Base-by-base conservation (phyloP, 2,329 filamentous ascomycete genomes). In the Claviceps arundinis region DNA sequence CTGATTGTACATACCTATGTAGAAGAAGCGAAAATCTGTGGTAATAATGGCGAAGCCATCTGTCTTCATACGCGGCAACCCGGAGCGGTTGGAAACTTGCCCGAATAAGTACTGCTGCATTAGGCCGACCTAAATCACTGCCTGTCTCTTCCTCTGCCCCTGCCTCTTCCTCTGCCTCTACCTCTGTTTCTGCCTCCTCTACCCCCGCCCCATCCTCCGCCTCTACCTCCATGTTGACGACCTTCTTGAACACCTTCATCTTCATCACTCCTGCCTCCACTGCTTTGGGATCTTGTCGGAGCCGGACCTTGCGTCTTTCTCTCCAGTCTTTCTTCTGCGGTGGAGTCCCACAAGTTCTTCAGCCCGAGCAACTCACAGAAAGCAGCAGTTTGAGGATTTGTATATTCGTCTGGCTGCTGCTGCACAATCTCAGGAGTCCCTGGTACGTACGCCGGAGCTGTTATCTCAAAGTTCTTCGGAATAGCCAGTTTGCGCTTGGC, bases 321-420 rank as follows among this genome's bases (percentile, higher is more conserved):
- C 54, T 73, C 72, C 14, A 70, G 69, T 49, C 82, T 77, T 64
- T 95, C 87, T 60, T 89, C 82, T 2, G 84, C 77, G n/a, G 71
- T 81, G 2, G 85, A 78, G 59, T 85, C 75, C 73, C 81, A 95
- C 9, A 82, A 74, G 64, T 97, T 95, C 5, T 78, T 70, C 37
- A 98, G 82, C 8, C 78, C 82, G 1, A 97, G 61, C 52, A 97
- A 68, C 52, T 82, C 72, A 66, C 93, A 98, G 63, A 91, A 97
- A 3, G 73, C 68, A n/a, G 72, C 73, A 6, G 89, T 97, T 69
- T 97, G 91, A 13, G 85, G 84, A 62, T 93, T 97, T 4, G 81
- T 88, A 64, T 91, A 91, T 68, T 96, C 90, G 1, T 74, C 71
- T 1, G 89, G 88, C 64, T 82, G 77, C n/a, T 82, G 72, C 0